Evolutionary conservation across 306 rosid species (phyloP).

Genomic region (Fagus crenata): DNA sequence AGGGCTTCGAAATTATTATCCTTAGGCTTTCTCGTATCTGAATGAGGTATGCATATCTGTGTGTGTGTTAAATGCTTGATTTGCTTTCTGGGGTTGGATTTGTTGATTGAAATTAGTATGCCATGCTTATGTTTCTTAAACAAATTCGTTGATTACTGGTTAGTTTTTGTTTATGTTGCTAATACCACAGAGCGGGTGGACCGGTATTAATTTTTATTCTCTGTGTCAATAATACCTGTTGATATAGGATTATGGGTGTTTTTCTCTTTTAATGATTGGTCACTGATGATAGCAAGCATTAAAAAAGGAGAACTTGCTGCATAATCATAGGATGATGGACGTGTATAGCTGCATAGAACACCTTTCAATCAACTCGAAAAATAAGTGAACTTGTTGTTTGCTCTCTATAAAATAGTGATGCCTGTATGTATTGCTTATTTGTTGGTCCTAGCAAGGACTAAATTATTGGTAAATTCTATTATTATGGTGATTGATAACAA

Average conservation of each 20-base stretch:
- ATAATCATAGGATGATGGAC: no score
- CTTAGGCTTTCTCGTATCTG: not conserved
- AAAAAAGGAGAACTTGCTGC: no score
- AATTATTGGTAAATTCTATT: no score
- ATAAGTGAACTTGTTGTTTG: no score
- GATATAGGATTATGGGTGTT: not conserved
- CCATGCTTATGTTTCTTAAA: not conserved
- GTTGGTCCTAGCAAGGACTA: no score
- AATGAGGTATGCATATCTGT: conserved; percentile 5
- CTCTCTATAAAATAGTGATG: no score
- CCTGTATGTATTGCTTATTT: no score
- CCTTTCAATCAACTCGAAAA: no score
- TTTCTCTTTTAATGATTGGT: not conserved
- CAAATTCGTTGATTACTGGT: not conserved
- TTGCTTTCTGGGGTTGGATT: not conserved
- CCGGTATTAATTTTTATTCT: not conserved
- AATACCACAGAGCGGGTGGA: not conserved
- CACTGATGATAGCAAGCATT: no score
- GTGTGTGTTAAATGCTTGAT: not conserved
- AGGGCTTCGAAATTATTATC: not conserved
- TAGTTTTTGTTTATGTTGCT: not conserved
- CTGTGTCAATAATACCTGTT: not conserved
- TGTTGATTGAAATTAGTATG: not conserved
- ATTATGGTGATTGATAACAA: no score
- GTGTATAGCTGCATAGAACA: no score